Evolutionary conservation across 2,329 filamentous ascomycete species (phyloP).

Genomic region (Epichloe festucae): DNA sequence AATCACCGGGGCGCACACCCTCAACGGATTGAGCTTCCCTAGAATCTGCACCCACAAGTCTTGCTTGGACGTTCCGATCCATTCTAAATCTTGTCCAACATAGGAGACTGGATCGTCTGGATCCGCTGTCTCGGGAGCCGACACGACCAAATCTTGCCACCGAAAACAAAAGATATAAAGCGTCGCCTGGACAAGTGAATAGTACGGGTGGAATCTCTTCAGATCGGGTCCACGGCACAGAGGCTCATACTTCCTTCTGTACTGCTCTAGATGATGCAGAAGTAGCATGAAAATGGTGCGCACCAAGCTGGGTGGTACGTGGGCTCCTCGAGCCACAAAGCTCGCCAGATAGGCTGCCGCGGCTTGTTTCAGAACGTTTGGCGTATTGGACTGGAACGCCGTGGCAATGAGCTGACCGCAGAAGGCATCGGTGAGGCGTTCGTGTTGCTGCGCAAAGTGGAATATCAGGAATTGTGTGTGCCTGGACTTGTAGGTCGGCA

Average conservation of each 20-base stretch:
- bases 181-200: slow-evolving; percentile 75
- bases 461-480: slow-evolving; percentile 95
- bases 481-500: slow-evolving; percentile 81
- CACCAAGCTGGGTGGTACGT: slow-evolving; percentile 64
- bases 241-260: slow-evolving; percentile 60
- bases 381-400: slow-evolving; percentile 46
- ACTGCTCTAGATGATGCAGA: slow-evolving; percentile 60
- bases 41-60: slow-evolving; percentile 67
- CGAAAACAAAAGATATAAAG: slow-evolving; percentile 97
- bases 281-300: slow-evolving; percentile 71
- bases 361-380: slow-evolving; percentile 64
- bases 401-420: slow-evolving; percentile 52
- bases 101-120: slow-evolving; percentile 48
- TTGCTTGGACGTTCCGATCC: slow-evolving; percentile 63
- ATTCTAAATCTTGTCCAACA: slow-evolving; percentile 60
- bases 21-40: slow-evolving; percentile 89
- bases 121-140: slow-evolving; percentile 46
- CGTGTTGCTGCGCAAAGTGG: slow-evolving; percentile 78
- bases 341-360: slow-evolving; percentile 88
- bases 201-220: slow-evolving; percentile 71
- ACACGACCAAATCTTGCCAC: slow-evolving; percentile 76
- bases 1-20: slow-evolving; percentile 83
- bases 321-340: slow-evolving; percentile 81
- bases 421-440: slow-evolving; percentile 69
- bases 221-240: slow-evolving; percentile 75